Percentiles rank a stretch among this genome's conserved stretches.
phyloP scores from a whole-genome alignment of 257 asterid species.

The Nicotiana otophora region DNA sequence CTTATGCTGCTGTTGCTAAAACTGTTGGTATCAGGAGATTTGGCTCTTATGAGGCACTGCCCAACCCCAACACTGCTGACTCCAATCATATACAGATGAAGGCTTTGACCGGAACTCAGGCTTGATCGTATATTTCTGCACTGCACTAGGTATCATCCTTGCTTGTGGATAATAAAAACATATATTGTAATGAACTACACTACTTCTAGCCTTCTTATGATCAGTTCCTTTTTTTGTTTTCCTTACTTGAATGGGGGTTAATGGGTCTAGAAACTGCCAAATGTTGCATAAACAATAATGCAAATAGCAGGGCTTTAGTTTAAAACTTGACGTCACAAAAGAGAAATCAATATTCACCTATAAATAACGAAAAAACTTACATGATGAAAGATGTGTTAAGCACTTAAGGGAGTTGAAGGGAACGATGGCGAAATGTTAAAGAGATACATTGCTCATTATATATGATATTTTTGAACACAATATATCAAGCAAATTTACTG shows the following conservation, averaged over 20 bases:
- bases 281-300: no score
- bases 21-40: slow-evolving; percentile 54
- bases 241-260: no score
- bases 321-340: no score
- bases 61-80: slow-evolving; percentile 32
- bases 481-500: no score
- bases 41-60: slow-evolving; percentile 75
- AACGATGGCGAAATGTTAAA: neutral
- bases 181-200: no score
- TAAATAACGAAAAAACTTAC: no score
- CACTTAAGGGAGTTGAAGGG: neutral
- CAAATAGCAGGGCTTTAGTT: no score
- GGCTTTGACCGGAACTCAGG: slow-evolving; percentile 83
- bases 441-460: neutral
- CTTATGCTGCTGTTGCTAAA: slow-evolving; percentile 54
- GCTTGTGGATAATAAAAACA: no score
- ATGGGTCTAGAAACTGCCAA: no score
- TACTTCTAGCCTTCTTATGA: no score
- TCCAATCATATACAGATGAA: slow-evolving; percentile 81
- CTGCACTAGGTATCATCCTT: neutral
- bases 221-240: no score
- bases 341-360: no score
- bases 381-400: neutral
- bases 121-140: slow-evolving; percentile 24
- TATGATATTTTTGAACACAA: neutral